Percentiles rank a stretch among this genome's conserved stretches.
phyloP scores from a whole-genome alignment of 192 early-diverging fungal genomes.

The Nowakowskiella sp. region DNA sequence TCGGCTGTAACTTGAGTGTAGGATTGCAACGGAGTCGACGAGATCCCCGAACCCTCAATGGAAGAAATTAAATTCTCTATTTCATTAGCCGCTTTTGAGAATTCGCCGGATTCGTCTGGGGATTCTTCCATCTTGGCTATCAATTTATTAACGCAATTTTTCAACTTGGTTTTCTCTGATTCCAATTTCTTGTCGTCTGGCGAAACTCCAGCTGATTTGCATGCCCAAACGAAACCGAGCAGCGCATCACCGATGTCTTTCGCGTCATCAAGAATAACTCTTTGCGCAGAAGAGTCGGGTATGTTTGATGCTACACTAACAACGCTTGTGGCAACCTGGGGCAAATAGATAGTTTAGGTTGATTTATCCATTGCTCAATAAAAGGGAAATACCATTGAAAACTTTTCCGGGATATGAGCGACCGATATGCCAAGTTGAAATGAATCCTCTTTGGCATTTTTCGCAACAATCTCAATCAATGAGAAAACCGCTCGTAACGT shows the following conservation, averaged over 20 bases:
- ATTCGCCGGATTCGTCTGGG: conserved; percentile 40
- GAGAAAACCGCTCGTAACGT: conserved; percentile 28
- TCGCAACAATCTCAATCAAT: conserved; percentile 37
- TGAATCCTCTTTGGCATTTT: conserved; percentile 28
- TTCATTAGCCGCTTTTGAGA: conserved; percentile 26
- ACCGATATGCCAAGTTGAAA: conserved; percentile 26
- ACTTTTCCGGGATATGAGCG: conserved; percentile 29
- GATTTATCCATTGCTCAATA: conserved; percentile 5
- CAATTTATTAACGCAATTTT: conserved; percentile 25
- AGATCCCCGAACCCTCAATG: conserved; percentile 19
- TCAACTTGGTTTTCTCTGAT: conserved; percentile 16
- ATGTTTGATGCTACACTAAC: conserved; percentile 37
- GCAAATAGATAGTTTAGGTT: too few species aligned
- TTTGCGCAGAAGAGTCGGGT: conserved; percentile 27
- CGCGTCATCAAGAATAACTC: conserved; percentile 29
- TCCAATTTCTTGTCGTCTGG: conserved; percentile 27
- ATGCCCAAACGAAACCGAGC: conserved; percentile 30
- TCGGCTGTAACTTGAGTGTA: conserved; percentile 27
- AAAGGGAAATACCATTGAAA: conserved; percentile 26
- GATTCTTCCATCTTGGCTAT: conserved; percentile 39
- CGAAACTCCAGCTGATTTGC: conserved; percentile 19
- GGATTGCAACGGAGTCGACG: conserved; percentile 8
- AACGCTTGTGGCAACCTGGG: conserved; percentile 21
- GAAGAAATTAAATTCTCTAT: conserved; percentile 21
- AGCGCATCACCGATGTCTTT: conserved; percentile 38